Base-by-base conservation (phyloP, 139 green algal species). In the Micractinium sp. region DNA sequence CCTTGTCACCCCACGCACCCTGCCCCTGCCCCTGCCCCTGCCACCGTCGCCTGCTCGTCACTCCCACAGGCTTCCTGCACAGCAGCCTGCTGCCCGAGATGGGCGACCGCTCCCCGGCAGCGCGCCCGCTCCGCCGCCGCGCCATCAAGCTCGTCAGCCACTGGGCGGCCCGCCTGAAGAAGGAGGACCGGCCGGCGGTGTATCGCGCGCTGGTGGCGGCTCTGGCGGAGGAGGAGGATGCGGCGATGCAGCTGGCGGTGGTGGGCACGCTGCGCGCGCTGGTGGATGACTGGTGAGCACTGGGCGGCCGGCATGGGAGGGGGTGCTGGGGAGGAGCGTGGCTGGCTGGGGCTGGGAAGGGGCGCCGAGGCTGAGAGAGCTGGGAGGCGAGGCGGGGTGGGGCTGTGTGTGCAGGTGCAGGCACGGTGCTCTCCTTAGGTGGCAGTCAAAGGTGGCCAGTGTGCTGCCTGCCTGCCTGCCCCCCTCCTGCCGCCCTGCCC, bases 211-310 rank as follows among this genome's bases (percentile, higher is more conserved):
- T 96, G 74, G 23, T 95, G 81, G 67, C 39, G 3, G 86, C 94
- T 16, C 86, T 98, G 85, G 82, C 67, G 0, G 47, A 47, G 53
- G 92, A 94, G 71, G 20, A 77, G 29, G 94, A 96, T 60, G 67
- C 63, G 22, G 91, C 85, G 27, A 61, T 96, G 86, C 89, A 94
- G 93, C 92, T 98, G 78, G 91, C 93, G 13, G 95, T 93, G 7
- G 86, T 96, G 7, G 81, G 41, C 75, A 87, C 94, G 76, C 83
- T 98, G 85, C 90, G 92, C 1, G 89, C 88, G 9, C 90, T 98
- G n/a, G 90, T 98, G 25, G 95, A 97, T 22, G 95, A 98, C 91
- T 96, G 94, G 92, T 93, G 36, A 61, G 90, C 36, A 47, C n/a
- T n/a, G n/a, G n/a, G n/a, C n/a, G n/a, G n/a, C n/a, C n/a, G 1